Conservation (phyloP, 2,329 filamentous ascomycete species). For the Esteya vermicola region DNA sequence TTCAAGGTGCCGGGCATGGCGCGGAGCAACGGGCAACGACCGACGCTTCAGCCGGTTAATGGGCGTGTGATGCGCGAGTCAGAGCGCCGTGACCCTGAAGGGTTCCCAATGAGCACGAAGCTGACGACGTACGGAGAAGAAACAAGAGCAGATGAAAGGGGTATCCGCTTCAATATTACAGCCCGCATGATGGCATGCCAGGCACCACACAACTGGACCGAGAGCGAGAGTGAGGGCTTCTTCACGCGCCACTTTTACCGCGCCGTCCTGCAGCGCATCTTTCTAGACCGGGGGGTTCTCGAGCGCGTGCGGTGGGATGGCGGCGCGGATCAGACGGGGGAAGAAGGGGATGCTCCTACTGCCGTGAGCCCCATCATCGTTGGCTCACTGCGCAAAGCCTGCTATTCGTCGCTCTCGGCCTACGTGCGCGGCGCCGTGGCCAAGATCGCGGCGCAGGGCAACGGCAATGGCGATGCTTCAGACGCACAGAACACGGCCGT, state of each 20-base stretch:
- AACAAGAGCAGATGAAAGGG: constrained; percentile 19
- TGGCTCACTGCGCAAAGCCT: constrained; percentile 67
- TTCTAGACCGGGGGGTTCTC: constrained; percentile 71
- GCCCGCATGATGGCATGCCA: constrained; percentile 97
- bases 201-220: constrained; percentile 84
- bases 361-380: constrained; percentile 74
- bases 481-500: constrained; percentile 3
- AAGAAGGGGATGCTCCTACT: constrained; percentile 25
- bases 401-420: constrained; percentile 57
- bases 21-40: too few species aligned
- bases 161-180: constrained; percentile 83
- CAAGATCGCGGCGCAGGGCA: constrained; percentile 39
- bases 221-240: constrained; percentile 67
- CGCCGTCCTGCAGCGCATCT: constrained; percentile 79
- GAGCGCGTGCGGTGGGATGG: constrained; percentile 42
- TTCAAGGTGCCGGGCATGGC: constrained; percentile 64
- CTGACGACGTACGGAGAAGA: constrained; percentile 46
- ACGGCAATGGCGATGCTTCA: constrained; percentile 17
- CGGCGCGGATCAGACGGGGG: constrained; percentile 13
- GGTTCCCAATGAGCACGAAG: constrained; percentile 79
- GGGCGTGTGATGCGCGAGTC: constrained; percentile 56
- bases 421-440: constrained; percentile 71
- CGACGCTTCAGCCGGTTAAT: constrained; percentile 50
- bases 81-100: constrained; percentile 67
- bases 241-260: constrained; percentile 91